Conservation (phyloP, 2,329 filamentous ascomycete genomes). For the Ophiostoma fasciatum region DNA sequence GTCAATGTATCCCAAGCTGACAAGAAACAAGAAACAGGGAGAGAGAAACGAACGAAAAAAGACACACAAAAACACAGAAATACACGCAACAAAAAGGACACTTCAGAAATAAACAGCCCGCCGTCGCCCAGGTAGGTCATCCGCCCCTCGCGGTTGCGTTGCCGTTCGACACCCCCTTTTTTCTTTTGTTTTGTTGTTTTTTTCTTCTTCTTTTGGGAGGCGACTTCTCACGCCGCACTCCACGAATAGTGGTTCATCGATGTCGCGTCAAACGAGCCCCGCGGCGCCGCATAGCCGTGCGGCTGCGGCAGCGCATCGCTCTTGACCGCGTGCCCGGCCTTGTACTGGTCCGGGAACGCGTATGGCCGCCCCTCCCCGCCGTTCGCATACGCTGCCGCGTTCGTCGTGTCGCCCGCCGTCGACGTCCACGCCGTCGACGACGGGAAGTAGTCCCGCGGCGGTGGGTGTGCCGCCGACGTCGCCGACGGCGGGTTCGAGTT, state of each 20-base stretch:
- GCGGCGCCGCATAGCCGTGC: slow-evolving; percentile 24
- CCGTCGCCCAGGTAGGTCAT: no score
- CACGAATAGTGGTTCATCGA: slow-evolving; percentile 42
- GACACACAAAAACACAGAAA: slow-evolving; percentile 1
- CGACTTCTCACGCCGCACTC: slow-evolving; percentile 30
- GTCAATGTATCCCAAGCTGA: slow-evolving; percentile 2
- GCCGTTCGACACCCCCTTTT: no score
- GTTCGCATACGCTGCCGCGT: slow-evolving; percentile 29
- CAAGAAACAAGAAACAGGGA: not conserved
- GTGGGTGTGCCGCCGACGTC: slow-evolving; percentile 13
- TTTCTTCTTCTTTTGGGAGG: no score
- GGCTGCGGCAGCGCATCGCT: slow-evolving; percentile 23
- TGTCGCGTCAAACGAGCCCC: slow-evolving; percentile 29
- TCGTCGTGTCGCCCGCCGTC: slow-evolving; percentile 30
- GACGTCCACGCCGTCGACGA: slow-evolving; percentile 36
- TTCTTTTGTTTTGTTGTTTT: no score
- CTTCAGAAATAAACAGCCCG: not conserved
- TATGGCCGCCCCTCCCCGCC: slow-evolving; percentile 30
- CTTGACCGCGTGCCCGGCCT: slow-evolving; percentile 22
- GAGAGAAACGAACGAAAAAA: not conserved
- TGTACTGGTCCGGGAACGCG: slow-evolving; percentile 34
- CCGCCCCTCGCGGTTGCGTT: no score
- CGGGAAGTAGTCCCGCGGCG: slow-evolving; percentile 38
- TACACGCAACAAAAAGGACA: not conserved
- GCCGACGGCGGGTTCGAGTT: slow-evolving; percentile 10